Base-by-base conservation (phyloP, 106 monocot genomes). In the Dendrobium nobile region DNA sequence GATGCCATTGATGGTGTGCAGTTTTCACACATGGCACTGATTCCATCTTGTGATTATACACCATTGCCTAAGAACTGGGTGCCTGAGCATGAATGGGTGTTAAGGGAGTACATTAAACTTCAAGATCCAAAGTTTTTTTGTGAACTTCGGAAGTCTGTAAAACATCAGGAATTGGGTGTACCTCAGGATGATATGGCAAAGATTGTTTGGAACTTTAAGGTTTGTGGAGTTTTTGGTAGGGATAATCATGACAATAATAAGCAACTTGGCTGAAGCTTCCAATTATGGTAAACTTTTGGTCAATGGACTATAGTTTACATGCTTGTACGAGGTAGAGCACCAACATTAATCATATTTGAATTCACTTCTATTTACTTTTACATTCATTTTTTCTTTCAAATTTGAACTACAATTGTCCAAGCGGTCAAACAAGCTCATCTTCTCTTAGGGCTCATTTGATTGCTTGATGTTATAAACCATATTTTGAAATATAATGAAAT, bases 1-100 rank as follows among this genome's bases (percentile, higher is more conserved):
- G 98, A 98, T 87, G 84, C 89, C 41, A 98, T 98, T 77, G 95
- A 98, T 9, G 98, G 98, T 31, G 89, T 98, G 37, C 98, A 92
- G 80, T 98, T 95, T 75, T 90, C 98, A 13, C 90, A 84, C 45
- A 92, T 98, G 95, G 89, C 94, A 33, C 47, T 77, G 56, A 93
- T 98, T 77, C 98, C 98, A n/a, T 87, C 94, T 7, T 98, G 98
- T 70, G 92, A 98, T 86, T 95, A 98, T 79, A 89, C 91, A 18
- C 98, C 95, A 48, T 91, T 98, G 55, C 94, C 94, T 41, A 85
- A 91, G 78, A 92, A 92, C 64, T 98, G 98, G 98, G 74, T 84
- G 24, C 98, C 98, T 27, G 81, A 87, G 17, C 94, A 95, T 83
- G 98, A 90, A 73, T 67, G 54, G 20, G 61, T 92, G 9, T 78